Evolutionary conservation across 1,139 yeast genomes (phyloP), one percentile per base, ranked within the genome.

Genomic region (Kodamaea sp.): DNA sequence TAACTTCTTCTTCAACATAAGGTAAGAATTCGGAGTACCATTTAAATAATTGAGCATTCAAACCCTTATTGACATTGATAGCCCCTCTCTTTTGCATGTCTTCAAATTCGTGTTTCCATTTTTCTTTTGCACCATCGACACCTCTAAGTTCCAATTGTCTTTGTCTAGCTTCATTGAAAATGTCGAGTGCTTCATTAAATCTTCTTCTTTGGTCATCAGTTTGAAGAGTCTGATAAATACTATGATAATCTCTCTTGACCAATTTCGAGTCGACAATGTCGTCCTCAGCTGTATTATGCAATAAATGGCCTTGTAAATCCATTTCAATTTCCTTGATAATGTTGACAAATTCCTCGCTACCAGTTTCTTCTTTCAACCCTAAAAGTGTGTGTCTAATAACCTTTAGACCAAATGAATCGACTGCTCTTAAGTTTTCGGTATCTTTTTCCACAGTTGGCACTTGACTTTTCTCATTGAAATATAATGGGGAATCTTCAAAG

Each of bases 51-150:
- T 81, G 79, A 2, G 81, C 83, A 46, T 87, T 89, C 37, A 90
- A 65, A 5, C 79, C 74, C 44, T 78, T 76, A 39, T 78, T 73
- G 35, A 81, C 63, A 23, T 79, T 62, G 32, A 79, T 47, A 7
- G 70, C 77, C n/a, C 90, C 89, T 50, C 83, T 70, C 36, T 73
- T 76, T 44, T 76, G 77, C 58, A 83, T 70, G 42, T 78, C 82
- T 52, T 87, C 94, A 52, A 78, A 84, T 48, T 84, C 92, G 51
- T 81, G 83, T 54, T 79, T 82, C 97, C 97, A 92, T 58, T 85
- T 84, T 54, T 82, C 87, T 46, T 76, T 79, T 0, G 97, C 96
- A 2, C 92, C 92, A 50, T 85, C 92, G 7, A 84, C 72, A 4
- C 95, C 94, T 43, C 84, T 74, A 27, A 80, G 72, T 58, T 92